Evolutionary conservation across 345 rosid genomes (phyloP), one percentile per base, ranked within the genome.

Genomic region (Mercurialis annua): DNA sequence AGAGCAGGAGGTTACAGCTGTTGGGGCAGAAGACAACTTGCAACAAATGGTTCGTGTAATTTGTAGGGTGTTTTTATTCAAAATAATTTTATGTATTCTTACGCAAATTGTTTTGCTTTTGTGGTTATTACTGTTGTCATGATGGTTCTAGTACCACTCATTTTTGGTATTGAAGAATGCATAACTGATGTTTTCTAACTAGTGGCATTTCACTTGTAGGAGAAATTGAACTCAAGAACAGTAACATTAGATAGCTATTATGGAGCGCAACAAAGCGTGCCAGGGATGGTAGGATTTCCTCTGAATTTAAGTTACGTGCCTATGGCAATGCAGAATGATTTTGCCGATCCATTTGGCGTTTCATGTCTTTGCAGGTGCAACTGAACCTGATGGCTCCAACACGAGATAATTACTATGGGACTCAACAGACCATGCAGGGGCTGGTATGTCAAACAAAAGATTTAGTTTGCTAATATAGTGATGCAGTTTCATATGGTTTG

Each of bases 321-420:
- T 64, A 8, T 47, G 16, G 52, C 44, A 64, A 51, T 30, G 24
- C 3, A 20, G 36, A 59, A 26, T 56, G 18, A 31, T 63, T 58
- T 49, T 36, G 43, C 40, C 5, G 49, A 23, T 47, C 38, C 30
- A 54, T 65, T 21, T 65, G 23, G 14, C 18, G 17, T 10, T 30
- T 24, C 30, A 17, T 67, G 73, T 71, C 46, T 73, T 57, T 69
- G 59, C 74, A 86, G 88, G 90, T 86, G 58, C 90, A 80, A 61
- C 76, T 86, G 24, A 86, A 86, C 78, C 67, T 86, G 72, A 84
- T 86, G 88, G 88, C 78, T 26, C 86, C 76, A 44, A 82, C 90
- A 50, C 86, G 83, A 0, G 83, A 86, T 73, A 73, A 58, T 53
- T 86, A 78, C 73, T 84, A 67, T 59, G 86, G 74, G 65, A 84